Conservation (phyloP, 2,329 filamentous ascomycete species). For the Didymella pomorum region DNA sequence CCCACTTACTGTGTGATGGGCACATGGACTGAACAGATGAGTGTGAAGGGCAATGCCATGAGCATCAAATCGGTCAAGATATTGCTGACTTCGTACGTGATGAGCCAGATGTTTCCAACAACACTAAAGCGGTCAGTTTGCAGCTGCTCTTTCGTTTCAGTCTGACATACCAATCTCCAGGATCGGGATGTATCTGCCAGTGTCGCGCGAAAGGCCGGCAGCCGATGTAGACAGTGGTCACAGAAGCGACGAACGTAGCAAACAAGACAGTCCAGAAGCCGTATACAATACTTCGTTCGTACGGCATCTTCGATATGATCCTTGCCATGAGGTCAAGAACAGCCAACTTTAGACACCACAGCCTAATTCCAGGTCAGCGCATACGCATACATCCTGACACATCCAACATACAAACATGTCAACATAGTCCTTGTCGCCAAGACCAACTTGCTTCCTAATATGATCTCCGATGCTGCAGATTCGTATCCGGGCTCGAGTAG, state of each 20-base stretch:
- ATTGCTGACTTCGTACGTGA: conserved; percentile 30
- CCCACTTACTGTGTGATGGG: conserved; percentile 20
- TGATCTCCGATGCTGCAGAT: background rate
- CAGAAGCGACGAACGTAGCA: conserved; percentile 26
- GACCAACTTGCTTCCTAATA: conserved; percentile 27
- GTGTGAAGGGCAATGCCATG: conserved; percentile 25
- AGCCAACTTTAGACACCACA: conserved; percentile 31
- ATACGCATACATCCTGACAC: background rate
- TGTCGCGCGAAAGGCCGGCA: conserved; percentile 24
- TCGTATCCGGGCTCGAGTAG: conserved; percentile 17
- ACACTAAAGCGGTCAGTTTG: conserved; percentile 22
- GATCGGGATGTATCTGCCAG: conserved; percentile 31
- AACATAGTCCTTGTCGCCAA: conserved; percentile 27
- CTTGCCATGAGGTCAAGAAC: conserved; percentile 27
- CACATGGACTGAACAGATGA: conserved; percentile 24
- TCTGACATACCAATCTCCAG: conserved; percentile 25
- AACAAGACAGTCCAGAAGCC: conserved; percentile 17
- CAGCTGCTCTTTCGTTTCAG: no score
- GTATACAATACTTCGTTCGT: conserved; percentile 23
- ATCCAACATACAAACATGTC: conserved; percentile 23
- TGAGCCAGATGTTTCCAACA: conserved; percentile 31
- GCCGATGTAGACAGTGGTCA: conserved; percentile 23
- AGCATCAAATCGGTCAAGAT: conserved; percentile 29
- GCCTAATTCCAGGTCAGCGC: conserved; percentile 8
- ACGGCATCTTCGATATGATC: conserved; percentile 29